Evolutionary conservation across 2,329 filamentous ascomycete species (phyloP).

Genomic region (Penicillium vulpinum): DNA sequence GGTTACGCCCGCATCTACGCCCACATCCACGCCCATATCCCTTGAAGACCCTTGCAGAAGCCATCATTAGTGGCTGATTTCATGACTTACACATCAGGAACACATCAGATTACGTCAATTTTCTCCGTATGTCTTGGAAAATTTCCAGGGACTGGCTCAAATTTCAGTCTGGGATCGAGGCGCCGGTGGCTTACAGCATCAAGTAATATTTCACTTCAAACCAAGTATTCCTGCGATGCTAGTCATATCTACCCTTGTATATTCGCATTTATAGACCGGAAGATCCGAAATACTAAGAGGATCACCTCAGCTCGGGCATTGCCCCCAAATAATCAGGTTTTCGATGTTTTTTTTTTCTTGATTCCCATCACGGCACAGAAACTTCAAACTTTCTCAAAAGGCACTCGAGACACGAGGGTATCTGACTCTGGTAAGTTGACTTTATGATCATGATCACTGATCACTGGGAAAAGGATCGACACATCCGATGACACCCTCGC

Average conservation of each 20-base stretch:
- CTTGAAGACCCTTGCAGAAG: constrained; percentile 12
- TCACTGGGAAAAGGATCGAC: neutral
- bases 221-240: neutral
- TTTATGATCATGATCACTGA: constrained; percentile 6
- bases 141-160: neutral
- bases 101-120: neutral
- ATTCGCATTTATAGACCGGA: neutral
- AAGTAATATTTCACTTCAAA: neutral
- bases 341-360: neutral
- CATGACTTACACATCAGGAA: neutral
- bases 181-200: neutral
- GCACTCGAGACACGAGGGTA: constrained; percentile 14
- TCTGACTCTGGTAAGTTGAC: neutral
- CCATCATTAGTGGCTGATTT: neutral
- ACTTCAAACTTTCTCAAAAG: too few species aligned
- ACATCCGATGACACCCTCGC: neutral
- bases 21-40: neutral
- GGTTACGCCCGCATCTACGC: neutral
- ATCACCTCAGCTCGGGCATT: neutral
- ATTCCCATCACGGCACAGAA: too few species aligned
- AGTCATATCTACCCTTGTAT: neutral
- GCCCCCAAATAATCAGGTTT: neutral
- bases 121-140: neutral
- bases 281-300: neutral
- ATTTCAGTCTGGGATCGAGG: neutral